phyloP scores from a whole-genome alignment of 2,329 filamentous ascomycete species.

The Phoma sp. region DNA sequence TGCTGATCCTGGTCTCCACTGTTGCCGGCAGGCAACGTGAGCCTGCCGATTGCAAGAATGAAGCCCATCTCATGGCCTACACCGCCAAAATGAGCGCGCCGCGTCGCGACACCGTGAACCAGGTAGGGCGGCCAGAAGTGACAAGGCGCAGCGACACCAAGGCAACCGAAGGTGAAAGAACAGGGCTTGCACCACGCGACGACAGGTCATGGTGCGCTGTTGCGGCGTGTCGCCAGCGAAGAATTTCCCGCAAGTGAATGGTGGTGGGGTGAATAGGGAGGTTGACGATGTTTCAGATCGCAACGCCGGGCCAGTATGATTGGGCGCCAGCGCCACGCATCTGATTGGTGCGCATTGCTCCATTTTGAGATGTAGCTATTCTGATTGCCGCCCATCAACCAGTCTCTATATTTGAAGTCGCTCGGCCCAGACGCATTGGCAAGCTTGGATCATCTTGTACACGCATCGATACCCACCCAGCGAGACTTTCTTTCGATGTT shows the following conservation, averaged over 20 bases:
- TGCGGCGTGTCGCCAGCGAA: constrained; percentile 37
- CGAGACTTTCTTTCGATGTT: too few species aligned
- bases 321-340: constrained; percentile 21
- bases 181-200: constrained; percentile 32
- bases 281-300: constrained; percentile 28
- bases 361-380: constrained; percentile 10
- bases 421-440: constrained; percentile 18
- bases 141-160: constrained; percentile 19
- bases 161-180: constrained; percentile 27
- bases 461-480: too few species aligned
- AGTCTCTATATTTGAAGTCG: constrained; percentile 30
- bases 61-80: constrained; percentile 20
- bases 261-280: constrained; percentile 20
- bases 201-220: constrained; percentile 40
- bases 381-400: constrained; percentile 32
- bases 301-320: constrained; percentile 23
- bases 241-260: constrained; percentile 24
- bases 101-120: constrained; percentile 22
- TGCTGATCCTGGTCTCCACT: constrained; percentile 20
- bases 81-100: constrained; percentile 19
- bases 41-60: constrained; percentile 28
- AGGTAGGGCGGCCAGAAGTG: constrained; percentile 14
- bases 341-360: constrained; percentile 38
- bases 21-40: constrained; percentile 26
- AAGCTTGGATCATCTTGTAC: constrained; percentile 3